Evolutionary conservation across 1,139 yeast genomes (phyloP), one percentile per base, ranked within the genome.

Genomic region (Hansenula lynferdii): DNA sequence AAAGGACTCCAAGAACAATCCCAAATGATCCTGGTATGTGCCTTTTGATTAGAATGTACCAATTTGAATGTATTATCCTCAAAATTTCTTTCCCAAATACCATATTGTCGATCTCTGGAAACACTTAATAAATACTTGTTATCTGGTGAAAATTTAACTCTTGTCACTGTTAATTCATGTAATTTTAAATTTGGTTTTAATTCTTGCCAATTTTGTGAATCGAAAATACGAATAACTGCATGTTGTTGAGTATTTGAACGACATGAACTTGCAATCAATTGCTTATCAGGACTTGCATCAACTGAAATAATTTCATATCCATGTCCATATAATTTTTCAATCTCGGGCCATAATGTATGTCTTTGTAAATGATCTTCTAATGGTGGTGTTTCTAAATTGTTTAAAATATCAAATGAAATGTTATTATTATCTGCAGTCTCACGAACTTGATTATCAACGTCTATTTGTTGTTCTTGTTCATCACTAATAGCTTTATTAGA

Each of bases 1-100:
- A 41, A 29, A 4, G 85, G 84, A 2, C 77, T 65, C 97, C 97
- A 92, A 25, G 85, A 75, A 56, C 95, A 82, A 62, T 92, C 98
- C 98, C 98, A 94, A 36, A 94, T 78, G 51, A 94, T 92, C 61
- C 97, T 77, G 8, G 83, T 63, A 55, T 94, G 98, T 1, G 97
- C 96, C 56, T 85, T 87, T 31, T 71, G 68, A 43, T 75, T 75
- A 8, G 71, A 61, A 36, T 70, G 58, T 24, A 62, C 63, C 45
- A 84, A 69, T 23, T 56, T 51, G 40, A 61, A 65, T 3, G 67
- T 68, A 10, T 61, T 54, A n/a, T 53, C 56, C n/a, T 60, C 69
- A 28, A 64, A 59, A 8, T 54, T 53, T 41, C 82, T 69, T 47
- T 62, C 60, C 96, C 96, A 92, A 30, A 92, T 54, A 25, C 90